These are phyloP conservation scores for Lasiosphaeria hispida DNA, from an alignment of 495 filamentous ascomycete genomes.

Conservation along the genomic window DNA sequence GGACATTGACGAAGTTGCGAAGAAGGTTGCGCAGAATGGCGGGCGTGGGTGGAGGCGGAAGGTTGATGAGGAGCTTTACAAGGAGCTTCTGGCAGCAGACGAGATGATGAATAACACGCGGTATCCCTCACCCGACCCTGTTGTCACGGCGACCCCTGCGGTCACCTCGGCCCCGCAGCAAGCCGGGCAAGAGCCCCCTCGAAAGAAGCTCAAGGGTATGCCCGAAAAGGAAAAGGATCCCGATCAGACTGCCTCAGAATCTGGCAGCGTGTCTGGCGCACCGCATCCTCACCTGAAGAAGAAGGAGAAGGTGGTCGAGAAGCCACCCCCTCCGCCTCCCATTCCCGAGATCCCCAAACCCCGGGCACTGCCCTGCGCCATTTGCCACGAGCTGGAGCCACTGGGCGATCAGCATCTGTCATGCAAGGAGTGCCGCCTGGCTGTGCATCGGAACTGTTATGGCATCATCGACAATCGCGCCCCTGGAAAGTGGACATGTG, in stretches of 20 bases:
- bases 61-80: constrained; percentile 87
- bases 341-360: constrained; percentile 71
- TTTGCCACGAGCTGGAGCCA: constrained; percentile 75
- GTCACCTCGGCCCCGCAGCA: constrained; percentile 16
- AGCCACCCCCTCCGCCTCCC: constrained; percentile 50
- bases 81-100: constrained; percentile 61
- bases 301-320: constrained; percentile 61
- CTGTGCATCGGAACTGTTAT: constrained; percentile 93
- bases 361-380: constrained; percentile 75
- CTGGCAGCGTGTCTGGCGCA: constrained; percentile 21
- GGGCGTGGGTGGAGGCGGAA: constrained; percentile 83
- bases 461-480: constrained; percentile 71
- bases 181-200: constrained; percentile 40
- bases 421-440: constrained; percentile 82
- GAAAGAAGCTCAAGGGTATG: constrained; percentile 56
- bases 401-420: constrained; percentile 67
- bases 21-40: constrained; percentile 79
- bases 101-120: constrained; percentile 47
- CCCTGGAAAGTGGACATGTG: constrained; percentile 84
- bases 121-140: constrained; percentile 39
- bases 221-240: constrained; percentile 42
- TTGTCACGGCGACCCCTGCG: constrained; percentile 45
- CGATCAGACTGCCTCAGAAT: constrained; percentile 44
- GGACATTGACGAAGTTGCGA: constrained; percentile 87
- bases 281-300: constrained; percentile 50